Conservation (phyloP, 2,329 filamentous ascomycete genomes). For the Teratosphaeria nubilosa region DNA sequence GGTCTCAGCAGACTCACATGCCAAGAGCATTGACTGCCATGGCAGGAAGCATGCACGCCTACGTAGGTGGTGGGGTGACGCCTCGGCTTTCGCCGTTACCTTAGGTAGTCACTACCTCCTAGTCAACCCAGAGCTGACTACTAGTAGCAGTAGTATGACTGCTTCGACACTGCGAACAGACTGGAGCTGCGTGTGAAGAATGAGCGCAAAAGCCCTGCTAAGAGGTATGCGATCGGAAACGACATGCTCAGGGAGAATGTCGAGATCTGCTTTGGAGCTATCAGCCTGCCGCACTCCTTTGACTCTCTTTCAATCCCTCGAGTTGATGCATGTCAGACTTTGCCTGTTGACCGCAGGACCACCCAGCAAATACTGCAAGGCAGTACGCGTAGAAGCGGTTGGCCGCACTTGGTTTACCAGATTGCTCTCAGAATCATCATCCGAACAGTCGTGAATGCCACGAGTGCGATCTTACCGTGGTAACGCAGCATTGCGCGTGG, state of each 20-base stretch:
- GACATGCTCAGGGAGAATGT: not conserved
- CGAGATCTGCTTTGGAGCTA: not conserved
- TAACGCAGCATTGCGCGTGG: not conserved
- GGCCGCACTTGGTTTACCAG: conserved; percentile 42
- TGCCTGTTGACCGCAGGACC: conserved; percentile 42
- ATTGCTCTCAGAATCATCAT: conserved; percentile 23
- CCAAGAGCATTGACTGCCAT: not conserved
- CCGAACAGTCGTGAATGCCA: not conserved
- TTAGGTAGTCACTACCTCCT: no score
- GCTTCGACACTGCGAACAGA: not conserved
- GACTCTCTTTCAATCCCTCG: not conserved
- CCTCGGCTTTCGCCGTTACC: not conserved
- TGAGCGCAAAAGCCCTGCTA: no score
- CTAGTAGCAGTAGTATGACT: not conserved
- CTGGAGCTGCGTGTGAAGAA: not conserved
- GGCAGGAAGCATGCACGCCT: not conserved
- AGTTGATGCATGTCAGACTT: conserved; percentile 28
- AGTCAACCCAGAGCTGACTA: not conserved
- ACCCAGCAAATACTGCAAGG: conserved; percentile 33
- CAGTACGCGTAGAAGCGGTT: conserved; percentile 34
- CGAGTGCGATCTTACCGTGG: not conserved
- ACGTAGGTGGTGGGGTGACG: not conserved
- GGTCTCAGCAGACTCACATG: not conserved
- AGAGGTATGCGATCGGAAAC: no score
- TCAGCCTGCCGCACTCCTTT: not conserved